Base-by-base conservation (phyloP, 106 monocot species). In the Phalaenopsis aphrodite region DNA sequence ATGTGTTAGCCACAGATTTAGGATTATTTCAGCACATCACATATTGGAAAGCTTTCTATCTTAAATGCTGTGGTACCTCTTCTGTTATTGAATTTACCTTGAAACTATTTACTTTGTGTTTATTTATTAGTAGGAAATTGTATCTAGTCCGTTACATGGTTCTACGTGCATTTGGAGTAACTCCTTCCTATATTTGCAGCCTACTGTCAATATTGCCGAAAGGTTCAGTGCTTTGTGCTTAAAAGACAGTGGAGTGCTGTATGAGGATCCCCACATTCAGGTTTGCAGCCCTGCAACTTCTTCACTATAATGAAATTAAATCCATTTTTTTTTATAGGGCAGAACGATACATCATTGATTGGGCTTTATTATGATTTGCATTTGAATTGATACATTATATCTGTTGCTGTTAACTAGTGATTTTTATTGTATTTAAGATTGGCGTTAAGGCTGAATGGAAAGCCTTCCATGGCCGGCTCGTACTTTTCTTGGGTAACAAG, bases 401-500 rank as follows among this genome's bases (percentile, higher is more conserved):
- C 41, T 43, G 9, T 72, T 7, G 23, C 55, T 78, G 21, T 41
- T 67, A 61, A 74, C 56, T 43, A 21, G 46, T 46, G 55, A 75
- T 69, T 21, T 52, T 78, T 23, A 45, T 43, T 45, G 30, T 46
- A 12, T 65, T 3, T 78, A 69, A 99, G 98, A 93, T 99, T 87
- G 98, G 98, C 17, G 42, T 95, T 61, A 99, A 99, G 84, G 94
- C 91, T 55, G 94, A 99, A 16, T 99, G 98, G 98, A 76, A 94
- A 82, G 88, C 89, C 17, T 88, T 93, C 84, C 89, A 89, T 80
- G 98, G 98, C 23, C 92, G 93, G 46, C 78, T 99, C 46, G 89
- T 94, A 79, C 91, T 99, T 73, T 99, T 99, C 83, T 84, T 99
- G 38, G 98, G 98, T 55, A 99, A 99, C 92, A 99, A 99, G 85